Evolutionary conservation across 2,329 filamentous ascomycete species (phyloP), one percentile per base, ranked within the genome.

Genomic region (Rutstroemia sp.): DNA sequence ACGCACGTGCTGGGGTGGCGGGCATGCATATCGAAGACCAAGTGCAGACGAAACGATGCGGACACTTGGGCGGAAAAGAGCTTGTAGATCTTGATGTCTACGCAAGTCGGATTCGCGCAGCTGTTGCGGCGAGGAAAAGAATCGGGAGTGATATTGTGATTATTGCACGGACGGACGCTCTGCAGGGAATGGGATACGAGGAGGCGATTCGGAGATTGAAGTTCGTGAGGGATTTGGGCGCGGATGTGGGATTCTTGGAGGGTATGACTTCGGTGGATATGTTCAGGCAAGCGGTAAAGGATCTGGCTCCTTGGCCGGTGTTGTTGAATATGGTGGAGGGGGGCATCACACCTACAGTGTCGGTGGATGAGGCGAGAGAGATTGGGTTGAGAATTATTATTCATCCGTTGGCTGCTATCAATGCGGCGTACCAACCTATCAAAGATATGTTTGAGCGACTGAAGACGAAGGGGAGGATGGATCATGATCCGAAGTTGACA

Each of bases 11-110:
- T 5, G 81, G 81, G 14, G 77, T 86, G 3, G 81, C 82, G 1
- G 82, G 73, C 0, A 70, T 84, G 19, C 81, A 86, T 63, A 76
- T 86, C 56, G 82, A 86, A 67, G 82, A 85, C 68, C 82, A 87
- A 71, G 75, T 86, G 18, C 72, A 77, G 45, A 79, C 76, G 46
- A 87, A 88, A 71, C 79, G 83, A 9, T 87, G 83, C 66, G 84
- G 84, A 0, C 84, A 87, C 65, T 72, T 87, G 0, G 69, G 70
- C 0, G 81, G 81, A 54, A 87, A 88, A 69, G 73, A 80, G 56
- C 71, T 87, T 12, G 83, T 54, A 14, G 27, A 42, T 5, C 21
- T 48, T 6, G 21, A 42, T 19, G 42, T 30, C 68, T 86, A 21
- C 71, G 71, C 57, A 72, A 70, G 1, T 14, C 74, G 83, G 0